Evolutionary conservation across 495 filamentous ascomycete species (phyloP).

Genomic region (Barbatosphaeria neglecta): DNA sequence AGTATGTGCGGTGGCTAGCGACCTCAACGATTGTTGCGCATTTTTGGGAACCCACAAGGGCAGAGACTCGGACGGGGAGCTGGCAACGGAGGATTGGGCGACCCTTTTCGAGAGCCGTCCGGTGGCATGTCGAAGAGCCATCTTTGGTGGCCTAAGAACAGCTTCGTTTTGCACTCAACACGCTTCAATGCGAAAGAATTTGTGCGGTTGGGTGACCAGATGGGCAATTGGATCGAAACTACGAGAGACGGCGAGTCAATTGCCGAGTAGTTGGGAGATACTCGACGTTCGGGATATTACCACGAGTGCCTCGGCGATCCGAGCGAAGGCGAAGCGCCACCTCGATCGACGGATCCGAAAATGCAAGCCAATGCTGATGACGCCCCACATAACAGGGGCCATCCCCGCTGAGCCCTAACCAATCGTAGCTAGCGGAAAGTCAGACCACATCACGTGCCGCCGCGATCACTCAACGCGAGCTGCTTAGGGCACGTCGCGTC

Average conservation of each 20-base stretch:
- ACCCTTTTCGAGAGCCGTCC: constrained; percentile 28
- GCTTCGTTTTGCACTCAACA: too few relatives aligned
- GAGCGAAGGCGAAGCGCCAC: neutral
- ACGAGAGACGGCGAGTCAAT: too few relatives aligned
- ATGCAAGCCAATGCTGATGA: neutral
- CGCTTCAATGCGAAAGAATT: too few relatives aligned
- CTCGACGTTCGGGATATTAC: too few relatives aligned
- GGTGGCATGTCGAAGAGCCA: neutral
- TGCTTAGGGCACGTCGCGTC: neutral
- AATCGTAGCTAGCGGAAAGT: neutral
- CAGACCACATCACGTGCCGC: neutral
- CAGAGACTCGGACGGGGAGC: constrained; percentile 10
- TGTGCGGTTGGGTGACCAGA: too few relatives aligned
- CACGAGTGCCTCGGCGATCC: neutral
- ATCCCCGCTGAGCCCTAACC: neutral
- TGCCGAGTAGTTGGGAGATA: too few relatives aligned
- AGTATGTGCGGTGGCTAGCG: constrained; percentile 49
- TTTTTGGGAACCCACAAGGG: constrained; percentile 7
- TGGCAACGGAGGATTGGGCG: constrained; percentile 16
- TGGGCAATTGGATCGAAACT: too few relatives aligned
- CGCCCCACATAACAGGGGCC: neutral
- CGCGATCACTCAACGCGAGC: neutral
- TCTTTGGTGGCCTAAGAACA: too few relatives aligned
- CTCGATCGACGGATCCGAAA: neutral
- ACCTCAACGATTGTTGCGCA: constrained; percentile 25